Evolutionary conservation across 192 early-diverging fungal genomes (phyloP).

Genomic region (Kappamyces sp.): DNA sequence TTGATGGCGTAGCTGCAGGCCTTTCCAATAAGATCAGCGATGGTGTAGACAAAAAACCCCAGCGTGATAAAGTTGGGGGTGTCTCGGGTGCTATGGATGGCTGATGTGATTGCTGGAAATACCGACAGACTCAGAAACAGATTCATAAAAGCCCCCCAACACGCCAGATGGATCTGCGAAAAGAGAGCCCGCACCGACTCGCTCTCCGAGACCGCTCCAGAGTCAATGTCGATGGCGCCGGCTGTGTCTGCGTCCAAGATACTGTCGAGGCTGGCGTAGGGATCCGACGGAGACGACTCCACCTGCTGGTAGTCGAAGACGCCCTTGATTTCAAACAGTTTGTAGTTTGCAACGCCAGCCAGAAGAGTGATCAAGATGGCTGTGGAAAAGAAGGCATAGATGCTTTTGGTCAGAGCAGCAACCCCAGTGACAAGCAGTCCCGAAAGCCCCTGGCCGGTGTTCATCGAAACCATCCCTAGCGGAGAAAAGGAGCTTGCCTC

Average conservation of each 20-base stretch:
- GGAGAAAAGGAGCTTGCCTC: constrained; percentile 7
- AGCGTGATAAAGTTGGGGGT: constrained; percentile 4
- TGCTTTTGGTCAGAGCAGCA: background rate
- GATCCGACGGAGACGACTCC: background rate
- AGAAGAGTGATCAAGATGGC: background rate
- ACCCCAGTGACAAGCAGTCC: constrained; percentile 3
- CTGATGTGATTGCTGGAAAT: constrained; percentile 10
- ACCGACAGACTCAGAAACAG: background rate
- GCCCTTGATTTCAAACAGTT: background rate
- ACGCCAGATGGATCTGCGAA: background rate
- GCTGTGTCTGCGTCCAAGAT: background rate
- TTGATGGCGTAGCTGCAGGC: background rate
- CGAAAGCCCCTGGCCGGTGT: constrained; percentile 11
- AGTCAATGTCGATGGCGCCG: background rate
- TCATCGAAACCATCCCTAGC: background rate
- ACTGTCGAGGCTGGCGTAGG: background rate
- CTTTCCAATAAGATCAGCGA: constrained; percentile 13
- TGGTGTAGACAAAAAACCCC: constrained; percentile 9
- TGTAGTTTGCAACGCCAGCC: background rate
- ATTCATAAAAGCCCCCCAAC: background rate
- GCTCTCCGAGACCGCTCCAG: background rate
- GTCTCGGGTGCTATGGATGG: background rate
- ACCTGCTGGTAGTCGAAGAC: background rate
- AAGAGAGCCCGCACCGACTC: background rate
- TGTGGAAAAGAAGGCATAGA: background rate